Evolutionary conservation across 768 basidiomycete species (phyloP).

Genomic region (Russula emetica): DNA sequence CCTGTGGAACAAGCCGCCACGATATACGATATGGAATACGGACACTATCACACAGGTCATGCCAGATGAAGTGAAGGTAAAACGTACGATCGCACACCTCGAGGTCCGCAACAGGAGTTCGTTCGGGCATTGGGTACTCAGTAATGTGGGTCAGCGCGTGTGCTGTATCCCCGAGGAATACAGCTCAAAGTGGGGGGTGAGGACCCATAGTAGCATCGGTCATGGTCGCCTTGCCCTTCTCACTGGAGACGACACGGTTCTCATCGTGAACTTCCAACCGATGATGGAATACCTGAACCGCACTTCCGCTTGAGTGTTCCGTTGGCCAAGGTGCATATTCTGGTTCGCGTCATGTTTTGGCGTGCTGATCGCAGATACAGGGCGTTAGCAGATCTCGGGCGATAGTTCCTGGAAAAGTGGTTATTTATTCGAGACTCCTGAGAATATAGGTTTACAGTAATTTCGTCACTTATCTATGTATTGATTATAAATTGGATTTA

Average conservation of each 20-base stretch:
- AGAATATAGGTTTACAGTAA: no score
- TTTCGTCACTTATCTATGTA: no score
- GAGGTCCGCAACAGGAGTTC: conserved; percentile 5
- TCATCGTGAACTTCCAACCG: conserved; percentile 13
- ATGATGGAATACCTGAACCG: conserved; percentile 13
- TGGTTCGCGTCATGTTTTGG: background rate
- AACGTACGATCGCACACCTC: conserved; percentile 10
- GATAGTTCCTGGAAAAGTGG: no score
- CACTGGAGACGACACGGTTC: conserved; percentile 1
- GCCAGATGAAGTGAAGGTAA: background rate
- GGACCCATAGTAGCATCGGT: conserved; percentile 9
- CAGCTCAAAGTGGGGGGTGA: conserved; percentile 11
- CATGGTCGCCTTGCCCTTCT: conserved; percentile 12
- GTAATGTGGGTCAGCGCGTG: conserved; percentile 16
- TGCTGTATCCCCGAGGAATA: conserved; percentile 23
- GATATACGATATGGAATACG: conserved; percentile 15
- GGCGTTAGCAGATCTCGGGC: no score
- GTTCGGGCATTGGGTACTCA: conserved; percentile 20
- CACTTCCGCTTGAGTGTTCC: background rate
- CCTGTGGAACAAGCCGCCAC: conserved; percentile 19
- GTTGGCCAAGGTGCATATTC: background rate
- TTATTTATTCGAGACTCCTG: no score
- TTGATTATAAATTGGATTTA: no score
- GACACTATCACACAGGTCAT: conserved; percentile 3
- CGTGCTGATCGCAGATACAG: background rate